A percentile compares a stretch with the other conserved stretches of the same genome.
Evolutionary conservation across 2,329 filamentous ascomycete genomes (phyloP).

Genomic region (Aphanoascus verrucosus): DNA sequence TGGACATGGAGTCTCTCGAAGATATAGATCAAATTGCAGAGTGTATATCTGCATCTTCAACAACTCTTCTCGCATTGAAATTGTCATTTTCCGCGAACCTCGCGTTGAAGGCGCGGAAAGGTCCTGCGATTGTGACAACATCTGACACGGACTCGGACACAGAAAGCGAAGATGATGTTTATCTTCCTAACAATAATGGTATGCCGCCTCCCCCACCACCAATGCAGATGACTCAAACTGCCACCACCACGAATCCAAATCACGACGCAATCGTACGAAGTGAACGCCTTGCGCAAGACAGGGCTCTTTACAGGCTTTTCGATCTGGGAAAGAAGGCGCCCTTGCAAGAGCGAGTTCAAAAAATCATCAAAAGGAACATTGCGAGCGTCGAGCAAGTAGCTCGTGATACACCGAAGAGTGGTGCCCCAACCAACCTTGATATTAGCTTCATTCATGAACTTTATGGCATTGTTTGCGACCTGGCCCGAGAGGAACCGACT

Average conservation of each 20-base stretch:
- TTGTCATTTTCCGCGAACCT: constrained; percentile 49
- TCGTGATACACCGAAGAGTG: not conserved
- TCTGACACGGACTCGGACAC: constrained; percentile 42
- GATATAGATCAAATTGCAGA: constrained; percentile 46
- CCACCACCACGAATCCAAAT: constrained; percentile 9
- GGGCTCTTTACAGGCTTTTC: constrained; percentile 17
- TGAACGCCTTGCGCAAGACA: constrained; percentile 18
- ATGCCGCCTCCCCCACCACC: constrained; percentile 13
- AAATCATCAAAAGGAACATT: constrained; percentile 15
- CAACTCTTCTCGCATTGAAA: constrained; percentile 45
- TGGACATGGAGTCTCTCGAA: constrained; percentile 52
- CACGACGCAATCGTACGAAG: constrained; percentile 17
- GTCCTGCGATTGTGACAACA: constrained; percentile 32
- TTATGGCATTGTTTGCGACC: constrained; percentile 13
- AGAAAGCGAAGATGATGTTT: constrained; percentile 36
- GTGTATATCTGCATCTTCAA: constrained; percentile 46
- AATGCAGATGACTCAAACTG: not conserved
- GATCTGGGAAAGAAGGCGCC: constrained; percentile 14
- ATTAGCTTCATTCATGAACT: constrained; percentile 15
- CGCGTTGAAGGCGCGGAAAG: constrained; percentile 40
- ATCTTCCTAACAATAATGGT: constrained; percentile 27
- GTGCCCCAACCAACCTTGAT: constrained; percentile 11
- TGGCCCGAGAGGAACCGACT: constrained; percentile 3
- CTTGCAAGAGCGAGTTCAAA: constrained; percentile 12
- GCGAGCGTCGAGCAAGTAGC: constrained; percentile 13